Evolutionary conservation across 2,329 filamentous ascomycete species (phyloP).

Genomic region (Aspergillus fischeri): DNA sequence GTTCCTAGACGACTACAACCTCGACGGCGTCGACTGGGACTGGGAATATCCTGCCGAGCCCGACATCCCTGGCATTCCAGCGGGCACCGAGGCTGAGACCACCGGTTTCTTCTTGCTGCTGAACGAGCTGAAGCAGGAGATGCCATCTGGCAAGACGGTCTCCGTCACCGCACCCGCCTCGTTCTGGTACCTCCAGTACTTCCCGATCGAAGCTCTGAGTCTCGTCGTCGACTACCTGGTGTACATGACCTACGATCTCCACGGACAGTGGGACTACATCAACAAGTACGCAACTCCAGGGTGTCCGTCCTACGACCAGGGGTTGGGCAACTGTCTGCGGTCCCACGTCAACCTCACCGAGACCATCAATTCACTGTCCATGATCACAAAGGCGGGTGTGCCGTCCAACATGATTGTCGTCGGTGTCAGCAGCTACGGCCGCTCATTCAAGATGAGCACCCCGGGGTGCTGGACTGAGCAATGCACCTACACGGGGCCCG

Average conservation of each 20-base stretch:
- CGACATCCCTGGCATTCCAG: conserved; percentile 22
- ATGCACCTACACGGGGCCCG: conserved; percentile 11
- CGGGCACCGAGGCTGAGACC: conserved; percentile 10
- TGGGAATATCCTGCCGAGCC: conserved; percentile 15
- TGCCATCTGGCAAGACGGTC: conserved; percentile 15
- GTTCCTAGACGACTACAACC: conserved; percentile 7
- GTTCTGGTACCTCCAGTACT: conserved; percentile 23
- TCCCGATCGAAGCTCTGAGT: conserved; percentile 11
- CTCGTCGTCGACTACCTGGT: conserved; percentile 14
- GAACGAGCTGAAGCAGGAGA: conserved; percentile 1
- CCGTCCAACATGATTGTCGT: conserved; percentile 24
- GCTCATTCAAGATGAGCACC: too few species aligned
- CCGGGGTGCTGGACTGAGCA: not conserved
- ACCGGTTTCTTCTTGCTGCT: conserved; percentile 25
- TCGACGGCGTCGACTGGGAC: conserved; percentile 13
- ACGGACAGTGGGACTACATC: conserved; percentile 12
- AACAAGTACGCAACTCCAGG: conserved; percentile 4
- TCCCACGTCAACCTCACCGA: conserved; percentile 42
- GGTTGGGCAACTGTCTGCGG: conserved; percentile 30
- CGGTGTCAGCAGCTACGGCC: too few species aligned
- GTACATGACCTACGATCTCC: conserved; percentile 19
- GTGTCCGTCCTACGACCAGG: conserved; percentile 10
- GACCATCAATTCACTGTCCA: conserved; percentile 31
- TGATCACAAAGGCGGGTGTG: conserved; percentile 29
- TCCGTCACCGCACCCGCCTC: conserved; percentile 28